A percentile compares a stretch with the other conserved stretches of the same genome.
phyloP scores from a whole-genome alignment of 2,329 filamentous ascomycete genomes.

The Xylariales sp. region DNA sequence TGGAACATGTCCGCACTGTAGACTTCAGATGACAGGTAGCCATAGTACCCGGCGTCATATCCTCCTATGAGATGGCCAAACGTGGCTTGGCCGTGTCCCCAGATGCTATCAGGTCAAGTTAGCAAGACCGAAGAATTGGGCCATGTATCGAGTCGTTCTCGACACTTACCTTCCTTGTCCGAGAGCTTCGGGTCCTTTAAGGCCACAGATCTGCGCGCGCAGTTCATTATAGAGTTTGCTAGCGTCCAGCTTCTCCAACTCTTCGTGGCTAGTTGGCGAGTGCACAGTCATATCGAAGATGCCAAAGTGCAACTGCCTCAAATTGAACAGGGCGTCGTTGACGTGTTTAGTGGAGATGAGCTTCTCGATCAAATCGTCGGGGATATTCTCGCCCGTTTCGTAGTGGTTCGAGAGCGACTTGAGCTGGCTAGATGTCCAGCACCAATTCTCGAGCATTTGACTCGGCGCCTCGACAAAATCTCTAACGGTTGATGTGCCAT shows the following conservation, averaged over 20 bases:
- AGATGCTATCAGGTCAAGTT: slow-evolving; percentile 59
- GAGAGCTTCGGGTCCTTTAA: slow-evolving; percentile 78
- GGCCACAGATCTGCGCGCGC: slow-evolving; percentile 75
- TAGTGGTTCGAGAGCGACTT: slow-evolving; percentile 79
- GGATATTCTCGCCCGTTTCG: slow-evolving; percentile 75
- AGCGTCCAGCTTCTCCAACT: slow-evolving; percentile 73
- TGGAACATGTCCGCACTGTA: slow-evolving; percentile 91
- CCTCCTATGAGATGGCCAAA: slow-evolving; percentile 87
- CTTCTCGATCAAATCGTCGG: slow-evolving; percentile 78
- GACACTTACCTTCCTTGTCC: slow-evolving; percentile 65
- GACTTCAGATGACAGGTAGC: slow-evolving; percentile 79
- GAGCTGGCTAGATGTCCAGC: slow-evolving; percentile 74
- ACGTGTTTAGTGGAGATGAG: slow-evolving; percentile 83
- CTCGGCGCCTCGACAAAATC: slow-evolving; percentile 79
- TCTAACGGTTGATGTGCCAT: slow-evolving; percentile 73
- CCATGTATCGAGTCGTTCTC: background rate
- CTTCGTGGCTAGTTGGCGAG: slow-evolving; percentile 74
- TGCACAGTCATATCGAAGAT: slow-evolving; percentile 88
- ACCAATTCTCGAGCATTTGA: slow-evolving; percentile 83
- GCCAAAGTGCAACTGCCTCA: slow-evolving; percentile 82
- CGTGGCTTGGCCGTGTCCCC: slow-evolving; percentile 82
- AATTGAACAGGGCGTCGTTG: slow-evolving; percentile 82
- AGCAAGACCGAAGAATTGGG: slow-evolving; percentile 39
- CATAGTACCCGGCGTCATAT: slow-evolving; percentile 88
- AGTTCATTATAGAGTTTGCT: slow-evolving; percentile 78